Base-by-base conservation (phyloP, 1,284 basidiomycete genomes). In the Cutaneotrichosporon mucoides region DNA sequence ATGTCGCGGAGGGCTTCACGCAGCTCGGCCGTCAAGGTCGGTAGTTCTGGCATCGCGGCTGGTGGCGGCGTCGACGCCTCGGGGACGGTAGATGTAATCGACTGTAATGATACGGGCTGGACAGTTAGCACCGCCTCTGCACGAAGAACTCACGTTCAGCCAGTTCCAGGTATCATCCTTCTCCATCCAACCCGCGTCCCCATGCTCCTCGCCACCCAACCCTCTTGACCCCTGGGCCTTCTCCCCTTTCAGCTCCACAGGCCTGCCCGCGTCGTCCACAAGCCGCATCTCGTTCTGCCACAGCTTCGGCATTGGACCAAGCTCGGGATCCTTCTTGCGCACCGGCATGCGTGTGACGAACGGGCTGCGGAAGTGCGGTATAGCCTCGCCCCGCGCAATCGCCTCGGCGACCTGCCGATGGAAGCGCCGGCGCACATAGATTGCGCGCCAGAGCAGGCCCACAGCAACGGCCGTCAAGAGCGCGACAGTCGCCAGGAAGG, bases 401-500 rank as follows among this genome's bases (percentile, higher is more conserved):
- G 76, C 75, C 44, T 67, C 69, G 53, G 70, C 68, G 10, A 77
- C 65, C 6, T 67, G 56, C 4, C 67, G 59, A 24, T 68, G 72
- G 55, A 72, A 76, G 45, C 71, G 66, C 10, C 75, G 64, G 13
- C 76, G 66, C 7, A 76, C 56, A 52, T 71, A 57, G 61, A 70
- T 70, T 4, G 76, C 76, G 12, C 77, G 65, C 34, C 71, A 56
- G 33, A 79, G 59, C 8, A 79, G 68, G 3, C 57, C 67, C 35
- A 65, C 68, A 6, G 72, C 70, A 13, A 79, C 76, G 7, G 67
- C 38, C 1, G 63, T 68, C 42, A 79, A 70, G 35, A 78, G 65
- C 41, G 76, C 56, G 53, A 77, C 66, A 34, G 73, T 73, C 35
- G 75, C 76, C 34, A 79, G 68, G 62, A 79, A 77, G 8, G 76